Percentiles rank a stretch among this genome's conserved stretches.
These are phyloP conservation scores for Symmetrospora coprosmae DNA, from an alignment of 768 basidiomycete genomes.

Conservation along the genomic window DNA sequence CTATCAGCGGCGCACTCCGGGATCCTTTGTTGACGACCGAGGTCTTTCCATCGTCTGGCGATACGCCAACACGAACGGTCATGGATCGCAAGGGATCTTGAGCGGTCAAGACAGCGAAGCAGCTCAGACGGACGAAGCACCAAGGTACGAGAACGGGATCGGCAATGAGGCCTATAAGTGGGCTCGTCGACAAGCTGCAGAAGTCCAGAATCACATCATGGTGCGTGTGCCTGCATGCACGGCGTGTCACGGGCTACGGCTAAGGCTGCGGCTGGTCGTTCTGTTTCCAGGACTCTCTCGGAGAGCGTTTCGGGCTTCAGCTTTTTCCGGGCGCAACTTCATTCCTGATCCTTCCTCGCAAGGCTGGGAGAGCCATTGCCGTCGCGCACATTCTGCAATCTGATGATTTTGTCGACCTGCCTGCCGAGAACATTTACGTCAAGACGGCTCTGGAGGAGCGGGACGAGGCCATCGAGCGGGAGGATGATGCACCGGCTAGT, in stretches of 20 bases:
- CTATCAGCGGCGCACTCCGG: constrained; percentile 76
- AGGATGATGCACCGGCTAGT: too few species aligned
- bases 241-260: not conserved
- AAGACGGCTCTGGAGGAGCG: too few species aligned
- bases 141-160: not conserved
- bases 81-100: too few species aligned
- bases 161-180: constrained; percentile 52
- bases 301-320: constrained; percentile 12
- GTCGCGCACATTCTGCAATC: constrained; percentile 17
- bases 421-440: too few species aligned
- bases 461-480: too few species aligned
- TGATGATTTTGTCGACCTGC: constrained; percentile 8
- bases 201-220: constrained; percentile 63
- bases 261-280: not conserved
- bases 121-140: not conserved
- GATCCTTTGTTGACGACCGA: constrained; percentile 68
- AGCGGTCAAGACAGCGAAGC: too few species aligned
- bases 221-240: not conserved
- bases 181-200: constrained; percentile 73
- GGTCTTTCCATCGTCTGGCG: constrained; percentile 72
- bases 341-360: constrained; percentile 18
- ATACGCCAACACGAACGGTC: constrained; percentile 50
- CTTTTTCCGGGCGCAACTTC: constrained; percentile 12
- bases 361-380: constrained; percentile 11
- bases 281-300: constrained; percentile 7